These are phyloP conservation scores for Actinomortierella ambigua DNA, from an alignment of 371 early-diverging fungal species.

Conservation along the genomic window DNA sequence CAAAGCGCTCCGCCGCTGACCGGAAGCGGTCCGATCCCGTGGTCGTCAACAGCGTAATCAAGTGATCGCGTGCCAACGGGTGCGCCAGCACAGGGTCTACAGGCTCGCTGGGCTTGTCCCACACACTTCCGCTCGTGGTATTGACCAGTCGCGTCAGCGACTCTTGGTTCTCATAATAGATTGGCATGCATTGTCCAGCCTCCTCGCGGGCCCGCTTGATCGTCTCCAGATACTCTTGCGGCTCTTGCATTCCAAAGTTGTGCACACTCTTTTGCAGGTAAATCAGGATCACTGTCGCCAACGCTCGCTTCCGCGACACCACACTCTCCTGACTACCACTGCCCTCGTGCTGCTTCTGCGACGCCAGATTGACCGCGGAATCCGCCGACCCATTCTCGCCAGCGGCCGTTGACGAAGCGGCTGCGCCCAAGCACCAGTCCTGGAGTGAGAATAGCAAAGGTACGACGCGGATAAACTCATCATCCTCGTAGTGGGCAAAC, in stretches of 20 bases:
- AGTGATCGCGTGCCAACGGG: constrained; percentile 40
- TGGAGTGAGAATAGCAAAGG: constrained; percentile 72
- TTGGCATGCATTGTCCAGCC: constrained; percentile 38
- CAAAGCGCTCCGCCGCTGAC: constrained; percentile 33
- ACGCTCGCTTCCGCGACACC: constrained; percentile 58
- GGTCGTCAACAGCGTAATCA: constrained; percentile 34
- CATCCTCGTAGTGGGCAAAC: constrained; percentile 59
- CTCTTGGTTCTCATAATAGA: constrained; percentile 43
- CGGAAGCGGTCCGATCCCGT: constrained; percentile 46
- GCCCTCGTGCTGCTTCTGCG: not conserved
- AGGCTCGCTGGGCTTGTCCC: constrained; percentile 28
- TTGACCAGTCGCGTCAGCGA: constrained; percentile 14
- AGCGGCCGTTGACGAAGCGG: not conserved
- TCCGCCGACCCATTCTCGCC: too few relatives aligned
- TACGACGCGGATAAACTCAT: constrained; percentile 63
- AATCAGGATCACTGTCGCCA: constrained; percentile 58
- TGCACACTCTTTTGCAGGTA: constrained; percentile 41
- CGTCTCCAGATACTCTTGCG: constrained; percentile 32
- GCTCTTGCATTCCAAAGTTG: constrained; percentile 28
- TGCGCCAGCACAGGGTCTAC: constrained; percentile 32
- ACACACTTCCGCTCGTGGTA: not conserved
- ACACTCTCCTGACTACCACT: constrained; percentile 37
- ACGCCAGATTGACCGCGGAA: not conserved
- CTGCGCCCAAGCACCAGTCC: constrained; percentile 40
- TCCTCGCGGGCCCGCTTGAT: constrained; percentile 36